Evolutionary conservation across 805 yeast species (phyloP).

Genomic region (Candida dajiaensis): DNA sequence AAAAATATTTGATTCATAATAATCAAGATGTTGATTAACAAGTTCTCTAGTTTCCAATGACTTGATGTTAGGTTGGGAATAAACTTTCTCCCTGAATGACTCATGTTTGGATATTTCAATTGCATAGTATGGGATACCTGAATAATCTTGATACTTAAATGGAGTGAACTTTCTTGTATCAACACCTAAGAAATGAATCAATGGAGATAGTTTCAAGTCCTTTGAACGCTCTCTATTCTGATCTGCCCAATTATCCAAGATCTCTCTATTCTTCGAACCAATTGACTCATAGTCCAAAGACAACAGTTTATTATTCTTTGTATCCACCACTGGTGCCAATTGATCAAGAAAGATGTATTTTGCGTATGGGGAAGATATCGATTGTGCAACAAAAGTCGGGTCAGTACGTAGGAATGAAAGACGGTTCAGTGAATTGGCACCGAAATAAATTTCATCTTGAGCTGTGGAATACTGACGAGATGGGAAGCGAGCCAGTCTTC

Average conservation of each 20-base stretch:
- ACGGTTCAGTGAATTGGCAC: constrained; percentile 44
- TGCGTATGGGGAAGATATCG: constrained; percentile 38
- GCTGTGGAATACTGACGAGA: neutral
- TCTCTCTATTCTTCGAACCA: constrained; percentile 9
- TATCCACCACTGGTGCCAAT: constrained; percentile 24
- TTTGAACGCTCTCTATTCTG: constrained; percentile 8
- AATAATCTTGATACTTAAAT: constrained; percentile 42
- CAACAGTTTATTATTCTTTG: constrained; percentile 2
- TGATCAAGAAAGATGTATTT: constrained; percentile 33
- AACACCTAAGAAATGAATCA: constrained; percentile 36
- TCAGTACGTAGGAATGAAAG: constrained; percentile 54
- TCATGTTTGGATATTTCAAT: constrained; percentile 43
- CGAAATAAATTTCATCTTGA: constrained; percentile 33
- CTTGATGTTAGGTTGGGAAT: constrained; percentile 1
- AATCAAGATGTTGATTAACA: constrained; percentile 19
- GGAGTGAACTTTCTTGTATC: constrained; percentile 31
- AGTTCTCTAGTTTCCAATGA: constrained; percentile 17
- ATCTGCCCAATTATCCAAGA: constrained; percentile 21
- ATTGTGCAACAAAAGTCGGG: constrained; percentile 36
- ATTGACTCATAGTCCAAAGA: constrained; percentile 13
- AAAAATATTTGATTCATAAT: constrained; percentile 55
- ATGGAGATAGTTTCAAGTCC: constrained; percentile 11
- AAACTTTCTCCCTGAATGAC: constrained; percentile 8
- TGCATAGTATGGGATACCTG: constrained; percentile 61
- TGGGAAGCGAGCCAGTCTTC: neutral